Conservation (phyloP, 1,284 basidiomycete species). For the Polyporus tsugae region DNA sequence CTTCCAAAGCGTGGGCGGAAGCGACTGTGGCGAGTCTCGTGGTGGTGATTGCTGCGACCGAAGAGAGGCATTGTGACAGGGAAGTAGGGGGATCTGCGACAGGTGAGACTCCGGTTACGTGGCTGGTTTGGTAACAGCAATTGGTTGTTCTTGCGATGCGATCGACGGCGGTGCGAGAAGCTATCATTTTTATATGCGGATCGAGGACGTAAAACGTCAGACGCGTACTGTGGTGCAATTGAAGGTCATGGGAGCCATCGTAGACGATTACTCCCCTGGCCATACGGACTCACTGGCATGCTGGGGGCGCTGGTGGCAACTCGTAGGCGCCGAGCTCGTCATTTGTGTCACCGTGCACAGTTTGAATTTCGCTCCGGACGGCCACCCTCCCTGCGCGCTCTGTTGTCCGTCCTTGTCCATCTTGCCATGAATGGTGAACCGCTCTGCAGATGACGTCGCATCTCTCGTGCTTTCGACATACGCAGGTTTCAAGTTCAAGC, state of each 20-base stretch:
- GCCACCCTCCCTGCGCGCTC: background rate
- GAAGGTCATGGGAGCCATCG: background rate
- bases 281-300: too few species aligned
- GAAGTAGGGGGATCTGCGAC: constrained; percentile 1
- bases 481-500: constrained; percentile 52
- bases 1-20: constrained; percentile 45
- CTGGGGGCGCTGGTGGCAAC: background rate
- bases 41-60: constrained; percentile 13
- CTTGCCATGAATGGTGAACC: constrained; percentile 33
- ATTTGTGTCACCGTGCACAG: background rate
- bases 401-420: background rate
- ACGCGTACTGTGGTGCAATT: constrained; percentile 7
- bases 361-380: background rate
- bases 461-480: constrained; percentile 53
- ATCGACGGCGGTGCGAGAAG: background rate
- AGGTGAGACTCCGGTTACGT: background rate
- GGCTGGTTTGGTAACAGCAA: background rate
- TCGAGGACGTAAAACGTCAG: constrained; percentile 11
- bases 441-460: constrained; percentile 36
- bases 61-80: constrained; percentile 33
- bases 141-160: background rate
- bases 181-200: constrained; percentile 13
- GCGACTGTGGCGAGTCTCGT: constrained; percentile 23
- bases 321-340: background rate
- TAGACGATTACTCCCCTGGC: too few species aligned